phyloP scores from a whole-genome alignment of 306 rosid genomes.

The Quercus suber region DNA sequence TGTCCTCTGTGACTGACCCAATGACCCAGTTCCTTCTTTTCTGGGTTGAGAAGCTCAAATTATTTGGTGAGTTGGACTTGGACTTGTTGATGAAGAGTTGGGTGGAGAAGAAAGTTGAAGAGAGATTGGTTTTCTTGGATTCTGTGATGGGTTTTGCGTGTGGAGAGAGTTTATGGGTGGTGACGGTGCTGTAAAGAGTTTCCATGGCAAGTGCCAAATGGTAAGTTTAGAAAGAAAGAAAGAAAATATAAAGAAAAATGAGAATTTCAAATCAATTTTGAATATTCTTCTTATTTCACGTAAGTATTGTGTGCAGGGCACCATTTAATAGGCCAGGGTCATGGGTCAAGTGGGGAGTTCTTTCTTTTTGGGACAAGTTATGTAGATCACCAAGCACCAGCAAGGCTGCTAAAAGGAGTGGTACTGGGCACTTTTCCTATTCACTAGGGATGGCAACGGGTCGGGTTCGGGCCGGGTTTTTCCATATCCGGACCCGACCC shows the following conservation, averaged over 20 bases:
- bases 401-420: too few species aligned
- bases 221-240: background rate
- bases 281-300: background rate
- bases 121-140: conserved; percentile 22
- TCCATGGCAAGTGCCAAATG: conserved; percentile 39
- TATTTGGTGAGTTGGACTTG: conserved; percentile 10
- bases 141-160: conserved; percentile 8
- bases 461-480: too few species aligned
- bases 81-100: conserved; percentile 10
- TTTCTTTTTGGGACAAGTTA: too few species aligned
- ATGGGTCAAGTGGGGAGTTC: too few species aligned
- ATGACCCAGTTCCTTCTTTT: conserved; percentile 37
- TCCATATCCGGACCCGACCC: too few species aligned
- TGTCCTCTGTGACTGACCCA: conserved; percentile 53
- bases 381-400: too few species aligned
- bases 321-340: too few species aligned
- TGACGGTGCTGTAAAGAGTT: conserved; percentile 29
- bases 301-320: too few species aligned
- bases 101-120: conserved; percentile 19
- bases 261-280: background rate
- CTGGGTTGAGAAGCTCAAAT: conserved; percentile 14
- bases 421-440: too few species aligned
- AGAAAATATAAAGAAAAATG: background rate
- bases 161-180: conserved; percentile 27
- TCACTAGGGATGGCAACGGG: too few species aligned